phyloP scores from a whole-genome alignment of 768 basidiomycete species.

The Sarcomyxa edulis region DNA sequence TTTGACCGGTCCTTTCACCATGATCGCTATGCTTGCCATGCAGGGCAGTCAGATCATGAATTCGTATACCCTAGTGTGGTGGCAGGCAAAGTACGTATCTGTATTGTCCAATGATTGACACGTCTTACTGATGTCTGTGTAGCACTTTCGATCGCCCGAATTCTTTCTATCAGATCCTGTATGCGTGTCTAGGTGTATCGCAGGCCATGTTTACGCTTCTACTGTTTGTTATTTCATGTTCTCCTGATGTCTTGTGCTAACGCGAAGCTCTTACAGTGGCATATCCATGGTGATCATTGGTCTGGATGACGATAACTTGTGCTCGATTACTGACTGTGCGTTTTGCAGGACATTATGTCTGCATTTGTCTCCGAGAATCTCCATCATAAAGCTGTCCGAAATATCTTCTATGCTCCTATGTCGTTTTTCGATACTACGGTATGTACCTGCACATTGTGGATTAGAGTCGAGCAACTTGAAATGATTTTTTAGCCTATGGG shows the following conservation, averaged over 20 bases:
- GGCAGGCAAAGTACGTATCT: conserved; percentile 52
- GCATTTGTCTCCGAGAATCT: conserved; percentile 58
- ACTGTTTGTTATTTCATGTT: conserved; percentile 30
- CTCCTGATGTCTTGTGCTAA: not conserved
- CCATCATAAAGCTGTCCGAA: conserved; percentile 48
- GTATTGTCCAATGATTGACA: not conserved
- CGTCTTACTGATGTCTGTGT: not conserved
- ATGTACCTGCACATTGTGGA: conserved; percentile 2
- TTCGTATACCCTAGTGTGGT: conserved; percentile 67
- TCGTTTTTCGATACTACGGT: conserved; percentile 72
- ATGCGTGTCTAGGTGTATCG: conserved; percentile 54
- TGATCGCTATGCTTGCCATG: conserved; percentile 49
- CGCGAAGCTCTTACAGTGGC: too few species aligned
- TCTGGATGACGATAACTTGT: too few species aligned
- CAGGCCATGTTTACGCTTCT: conserved; percentile 53
- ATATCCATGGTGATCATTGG: too few species aligned
- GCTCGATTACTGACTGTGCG: conserved; percentile 37
- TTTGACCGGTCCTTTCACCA: conserved; percentile 44
- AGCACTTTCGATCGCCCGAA: conserved; percentile 44
- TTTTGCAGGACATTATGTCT: conserved; percentile 55
- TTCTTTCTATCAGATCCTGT: conserved; percentile 61
- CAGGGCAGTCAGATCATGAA: conserved; percentile 58
- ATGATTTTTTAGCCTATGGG: conserved; percentile 52
- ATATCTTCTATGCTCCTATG: conserved; percentile 69
- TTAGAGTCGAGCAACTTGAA: not conserved